Conservation (phyloP, 805 yeast species). For the Ogataea saltuana region DNA sequence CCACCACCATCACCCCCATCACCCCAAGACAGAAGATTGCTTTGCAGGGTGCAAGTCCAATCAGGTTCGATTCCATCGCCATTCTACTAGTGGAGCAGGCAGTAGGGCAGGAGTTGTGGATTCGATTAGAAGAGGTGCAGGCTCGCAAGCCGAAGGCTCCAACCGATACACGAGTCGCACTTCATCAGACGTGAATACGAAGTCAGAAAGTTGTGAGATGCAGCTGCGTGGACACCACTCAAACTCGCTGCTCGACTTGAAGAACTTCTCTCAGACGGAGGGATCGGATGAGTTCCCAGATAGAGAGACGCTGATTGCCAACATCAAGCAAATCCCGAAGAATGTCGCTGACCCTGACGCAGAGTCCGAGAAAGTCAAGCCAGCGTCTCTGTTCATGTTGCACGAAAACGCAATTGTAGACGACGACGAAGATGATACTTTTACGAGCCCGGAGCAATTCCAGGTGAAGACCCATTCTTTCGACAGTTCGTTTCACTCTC, state of each 20-base stretch:
- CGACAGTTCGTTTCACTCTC: slow-evolving; percentile 5
- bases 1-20: slow-evolving; percentile 14
- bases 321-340: slow-evolving; percentile 42
- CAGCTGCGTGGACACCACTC: slow-evolving; percentile 16
- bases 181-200: slow-evolving; percentile 6
- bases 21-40: slow-evolving; percentile 15
- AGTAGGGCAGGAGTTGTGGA: slow-evolving; percentile 6
- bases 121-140: slow-evolving; percentile 1
- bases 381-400: neutral
- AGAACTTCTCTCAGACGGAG: slow-evolving; percentile 18
- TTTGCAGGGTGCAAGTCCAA: slow-evolving; percentile 6
- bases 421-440: slow-evolving; percentile 17
- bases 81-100: slow-evolving; percentile 30
- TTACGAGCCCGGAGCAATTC: neutral
- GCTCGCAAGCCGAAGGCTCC: neutral
- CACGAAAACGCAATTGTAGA: slow-evolving; percentile 20
- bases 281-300: slow-evolving; percentile 26
- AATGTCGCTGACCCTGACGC: slow-evolving; percentile 10
- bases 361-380: slow-evolving; percentile 12
- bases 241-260: slow-evolving; percentile 27
- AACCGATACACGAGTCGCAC: slow-evolving; percentile 1
- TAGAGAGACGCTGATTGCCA: slow-evolving; percentile 30
- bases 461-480: slow-evolving; percentile 5
- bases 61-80: slow-evolving; percentile 26
- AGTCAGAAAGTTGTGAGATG: neutral